Base-by-base conservation (phyloP, 2,329 filamentous ascomycete genomes). In the Cordyceps militaris region DNA sequence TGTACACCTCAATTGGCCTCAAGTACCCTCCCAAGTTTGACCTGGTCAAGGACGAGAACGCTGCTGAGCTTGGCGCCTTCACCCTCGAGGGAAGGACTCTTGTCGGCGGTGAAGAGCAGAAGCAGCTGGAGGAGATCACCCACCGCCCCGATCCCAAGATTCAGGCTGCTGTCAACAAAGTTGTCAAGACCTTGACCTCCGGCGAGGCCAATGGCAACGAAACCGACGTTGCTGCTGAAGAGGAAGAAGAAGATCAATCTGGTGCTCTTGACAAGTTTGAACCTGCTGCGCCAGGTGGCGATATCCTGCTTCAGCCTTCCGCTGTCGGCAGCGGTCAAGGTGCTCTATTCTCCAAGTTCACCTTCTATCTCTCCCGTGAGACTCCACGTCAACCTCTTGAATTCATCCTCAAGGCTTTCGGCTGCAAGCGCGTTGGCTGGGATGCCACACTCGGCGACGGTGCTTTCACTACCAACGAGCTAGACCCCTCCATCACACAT, bases 1-100 rank as follows among this genome's bases (percentile, higher is more conserved):
- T 99, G 48, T 99, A 97, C 77, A 96, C 91, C 1, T 86, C 89
- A 0, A 79, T 96, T 62, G 94, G 94, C 9, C 77, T 99, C 61
- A 91, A 97, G 59, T 99, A 99, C 70, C 94, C 94, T 19, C 94
- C 94, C 61, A 96, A 91, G 73, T 97, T 97, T 66, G 91, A 97
- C 70, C 78, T 84, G 64, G 80, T 79, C 69, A 93, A 89, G 74
- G 94, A 97, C 68, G 91, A 96, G 70, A 83, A 88, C 67, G 91
- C 90, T 61, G 94, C 88, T 47, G 94, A 97, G 73, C 79, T 99
- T 47, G 89, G 86, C 24, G 94, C 94, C 26, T 96, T 97, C 74
- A 91, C 88, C 30, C 79, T 99, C 4, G 91, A 97, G 73, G 89
- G 88, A 62, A 73, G 73, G 66, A 88, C 85, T 66, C 78, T 84